Evolutionary conservation across 2,329 filamentous ascomycete genomes (phyloP).

Genomic region (Lasiodiplodia hormozganensis): DNA sequence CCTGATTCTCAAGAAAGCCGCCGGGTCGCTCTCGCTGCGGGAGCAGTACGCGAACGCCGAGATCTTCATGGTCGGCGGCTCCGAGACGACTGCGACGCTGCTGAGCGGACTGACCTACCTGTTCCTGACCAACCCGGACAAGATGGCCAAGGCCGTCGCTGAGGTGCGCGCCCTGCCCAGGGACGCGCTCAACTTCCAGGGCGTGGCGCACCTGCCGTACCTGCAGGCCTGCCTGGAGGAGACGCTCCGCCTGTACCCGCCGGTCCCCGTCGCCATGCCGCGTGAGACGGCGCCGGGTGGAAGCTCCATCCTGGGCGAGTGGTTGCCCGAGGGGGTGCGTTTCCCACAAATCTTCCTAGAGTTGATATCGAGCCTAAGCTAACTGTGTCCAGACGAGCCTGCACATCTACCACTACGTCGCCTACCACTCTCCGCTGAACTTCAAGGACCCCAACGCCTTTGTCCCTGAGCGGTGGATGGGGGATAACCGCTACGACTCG

Average conservation of each 20-base stretch:
- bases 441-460: constrained; percentile 47
- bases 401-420: constrained; percentile 23
- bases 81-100: constrained; percentile 53
- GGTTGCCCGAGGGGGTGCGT: constrained; percentile 40
- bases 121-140: constrained; percentile 38
- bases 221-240: constrained; percentile 51
- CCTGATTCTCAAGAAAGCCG: constrained; percentile 41
- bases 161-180: constrained; percentile 38
- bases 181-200: constrained; percentile 45
- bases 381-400: constrained; percentile 25
- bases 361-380: neutral
- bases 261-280: constrained; percentile 44
- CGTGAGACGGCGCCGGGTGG: constrained; percentile 45
- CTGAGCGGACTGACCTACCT: constrained; percentile 48
- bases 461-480: constrained; percentile 51
- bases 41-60: constrained; percentile 51
- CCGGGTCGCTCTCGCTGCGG: constrained; percentile 33
- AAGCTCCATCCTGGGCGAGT: constrained; percentile 44
- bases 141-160: constrained; percentile 37
- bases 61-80: constrained; percentile 52
- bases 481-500: constrained; percentile 35
- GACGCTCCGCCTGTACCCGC: constrained; percentile 51
- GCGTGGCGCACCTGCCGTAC: constrained; percentile 42
- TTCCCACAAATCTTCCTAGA: neutral
- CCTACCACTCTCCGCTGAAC: constrained; percentile 34